phyloP scores from a whole-genome alignment of 805 yeast genomes.

The Pichia gijzeniarum region DNA sequence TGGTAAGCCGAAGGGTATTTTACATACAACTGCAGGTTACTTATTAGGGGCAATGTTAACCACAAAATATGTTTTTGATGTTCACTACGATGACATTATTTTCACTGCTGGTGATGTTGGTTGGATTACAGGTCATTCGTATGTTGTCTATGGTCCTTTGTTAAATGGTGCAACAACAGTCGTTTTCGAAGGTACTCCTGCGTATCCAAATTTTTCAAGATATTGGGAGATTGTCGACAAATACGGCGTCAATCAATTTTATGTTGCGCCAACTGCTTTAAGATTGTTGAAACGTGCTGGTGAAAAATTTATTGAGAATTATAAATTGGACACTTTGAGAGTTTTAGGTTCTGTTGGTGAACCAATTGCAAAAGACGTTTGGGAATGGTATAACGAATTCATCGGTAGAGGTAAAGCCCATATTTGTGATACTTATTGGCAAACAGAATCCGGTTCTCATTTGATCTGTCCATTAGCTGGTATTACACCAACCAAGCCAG shows the following conservation, averaged over 20 bases:
- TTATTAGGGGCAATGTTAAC: conserved; percentile 67
- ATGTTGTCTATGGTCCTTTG: conserved; percentile 77
- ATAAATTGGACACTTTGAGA: conserved; percentile 59
- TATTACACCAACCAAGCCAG: conserved; percentile 76
- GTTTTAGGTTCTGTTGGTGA: conserved; percentile 80
- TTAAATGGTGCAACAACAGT: conserved; percentile 70
- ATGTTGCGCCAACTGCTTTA: conserved; percentile 81
- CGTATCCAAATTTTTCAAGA: conserved; percentile 74
- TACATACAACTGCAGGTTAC: conserved; percentile 77
- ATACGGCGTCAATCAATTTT: conserved; percentile 69
- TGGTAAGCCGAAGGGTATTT: conserved; percentile 85
- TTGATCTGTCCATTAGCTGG: conserved; percentile 72
- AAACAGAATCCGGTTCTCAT: conserved; percentile 82
- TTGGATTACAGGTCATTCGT: conserved; percentile 88
- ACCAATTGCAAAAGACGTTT: conserved; percentile 78
- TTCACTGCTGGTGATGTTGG: conserved; percentile 91
- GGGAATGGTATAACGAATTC: conserved; percentile 79
- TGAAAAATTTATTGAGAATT: conserved; percentile 50
- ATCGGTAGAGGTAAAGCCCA: conserved; percentile 67
- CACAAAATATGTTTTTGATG: conserved; percentile 70
- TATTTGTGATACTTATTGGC: conserved; percentile 84
- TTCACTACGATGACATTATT: conserved; percentile 64
- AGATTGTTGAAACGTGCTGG: conserved; percentile 74
- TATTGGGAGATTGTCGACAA: conserved; percentile 73
- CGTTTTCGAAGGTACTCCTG: conserved; percentile 84